Evolutionary conservation across 202 grass and related monocot genomes (phyloP), one percentile per base, ranked within the genome.

Genomic region (Bolboschoenoplectus hybrid): DNA sequence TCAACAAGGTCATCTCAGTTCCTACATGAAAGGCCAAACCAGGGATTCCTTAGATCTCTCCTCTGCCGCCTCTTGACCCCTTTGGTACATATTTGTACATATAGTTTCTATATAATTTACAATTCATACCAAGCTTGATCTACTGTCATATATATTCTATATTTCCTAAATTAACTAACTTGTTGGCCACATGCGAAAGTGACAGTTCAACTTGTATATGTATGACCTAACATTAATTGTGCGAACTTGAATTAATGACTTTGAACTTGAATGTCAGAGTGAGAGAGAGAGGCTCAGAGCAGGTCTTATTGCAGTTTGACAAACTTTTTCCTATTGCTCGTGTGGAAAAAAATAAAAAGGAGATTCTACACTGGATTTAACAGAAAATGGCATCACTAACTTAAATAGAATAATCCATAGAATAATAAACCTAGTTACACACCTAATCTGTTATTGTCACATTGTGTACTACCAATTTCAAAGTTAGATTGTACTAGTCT

Each of bases 1-100:
- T 93, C 95, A 51, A 97, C 92, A 0, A 94, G 95, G 3, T 88
- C 90, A 6, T 86, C 95, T 9, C 95, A 97, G 77, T 91, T 97
- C 84, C 79, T 97, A 13, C 92, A 97, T 87, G 83, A 95, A 87
- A 87, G 93, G 2, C 95, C 95, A 47, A 84, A 88, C 86, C 91
- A 93, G 87, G 90, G 95, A 1, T 0, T 92, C 32, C 36, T 97
- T 64, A 74, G 88, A 56, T 93, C 93, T 16, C 84, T 92, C 10
- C 65, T 93, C 38, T 95, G 89, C 89, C 77, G 36, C 19, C 82
- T 95, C 41, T 84, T 95, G 81, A 82, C 39, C 5, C 95, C 95
- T 6, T 66, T 97, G 95, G 95, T 97, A 94, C 40, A 60, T 72
- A 38, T 67, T 45, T 34, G 70, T 84, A 17, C 38, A 44, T 69